phyloP scores from a whole-genome alignment of 2,329 filamentous ascomycete genomes.

The Neoarthrinium moseri region DNA sequence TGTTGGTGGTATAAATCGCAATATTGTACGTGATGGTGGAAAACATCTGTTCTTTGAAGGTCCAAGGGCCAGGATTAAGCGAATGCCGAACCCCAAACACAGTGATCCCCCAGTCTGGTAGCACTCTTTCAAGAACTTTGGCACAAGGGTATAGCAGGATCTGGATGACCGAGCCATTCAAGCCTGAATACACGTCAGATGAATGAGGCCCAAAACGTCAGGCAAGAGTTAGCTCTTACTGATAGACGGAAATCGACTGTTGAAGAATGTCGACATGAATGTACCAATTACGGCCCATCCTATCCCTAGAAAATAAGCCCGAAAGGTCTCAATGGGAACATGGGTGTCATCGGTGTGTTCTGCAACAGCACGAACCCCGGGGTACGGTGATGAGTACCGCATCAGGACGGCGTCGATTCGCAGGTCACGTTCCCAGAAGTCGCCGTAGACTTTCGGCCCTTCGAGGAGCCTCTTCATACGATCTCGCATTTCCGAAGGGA shows the following conservation, averaged over 20 bases:
- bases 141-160: constrained; percentile 47
- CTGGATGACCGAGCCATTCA: constrained; percentile 34
- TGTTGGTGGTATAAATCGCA: constrained; percentile 23
- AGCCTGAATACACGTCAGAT: background rate
- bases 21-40: constrained; percentile 38
- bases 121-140: constrained; percentile 37
- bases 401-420: constrained; percentile 7
- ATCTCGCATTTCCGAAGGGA: constrained; percentile 39
- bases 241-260: constrained; percentile 8
- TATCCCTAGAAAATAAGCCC: constrained; percentile 7
- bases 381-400: constrained; percentile 6
- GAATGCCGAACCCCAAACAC: constrained; percentile 36
- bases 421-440: constrained; percentile 31
- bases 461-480: constrained; percentile 36
- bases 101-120: constrained; percentile 45
- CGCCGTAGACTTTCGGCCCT: constrained; percentile 37
- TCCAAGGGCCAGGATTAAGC: constrained; percentile 41
- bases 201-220: background rate
- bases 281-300: constrained; percentile 6
- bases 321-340: constrained; percentile 5
- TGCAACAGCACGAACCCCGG: constrained; percentile 5
- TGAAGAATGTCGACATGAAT: constrained; percentile 8
- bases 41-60: constrained; percentile 42
- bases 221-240: background rate
- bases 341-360: background rate